Base-by-base conservation (phyloP, 768 basidiomycete genomes). In the Gautieria morchelliformis region DNA sequence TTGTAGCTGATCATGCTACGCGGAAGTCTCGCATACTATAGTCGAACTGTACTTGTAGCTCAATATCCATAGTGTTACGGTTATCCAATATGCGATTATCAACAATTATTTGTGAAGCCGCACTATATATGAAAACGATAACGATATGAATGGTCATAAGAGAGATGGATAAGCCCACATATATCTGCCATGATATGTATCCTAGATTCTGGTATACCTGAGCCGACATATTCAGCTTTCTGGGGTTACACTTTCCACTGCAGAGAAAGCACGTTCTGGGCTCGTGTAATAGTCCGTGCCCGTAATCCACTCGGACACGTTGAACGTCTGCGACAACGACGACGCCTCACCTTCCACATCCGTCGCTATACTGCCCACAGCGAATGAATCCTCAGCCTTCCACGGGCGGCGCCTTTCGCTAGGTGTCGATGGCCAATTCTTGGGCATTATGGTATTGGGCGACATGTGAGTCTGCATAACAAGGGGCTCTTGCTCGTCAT, bases 1-100 rank as follows among this genome's bases (percentile, higher is more conserved):
- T 67, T 72, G 32, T 71, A 58, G 65, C 11, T n/a, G 9, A 44
- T 5, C 20, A 9, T 44, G 9, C 4, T 12, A 12, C 9, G 40
- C n/a, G n/a, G 12, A n/a, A 44, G 17, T 3, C 5, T 44, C 20
- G 35, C 27, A 37, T 1, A 37, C 35, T 37, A 20, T 19, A 48
- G 32, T 48, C 35, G 27, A 27, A n/a, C n/a, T 27, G 27, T 2
- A 27, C 27, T 27, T 27, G 27, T 2, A 5, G 27, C 27, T 27
- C 27, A 27, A 27, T 27, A 27, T 27, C 27, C 5, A 2, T 27
- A 27, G 27, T 27, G 27, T 5, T 27, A 27, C 27, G 27, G 5
- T 27, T 9, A 37, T 37, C 14, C 35, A 37, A 37, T 10, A 9
- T 37, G 35, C 8, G 14, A 37, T 9, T 9, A 37, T 37, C 35